Base-by-base conservation (phyloP, 257 asterid genomes). In the Rauvolfia tetraphylla region DNA sequence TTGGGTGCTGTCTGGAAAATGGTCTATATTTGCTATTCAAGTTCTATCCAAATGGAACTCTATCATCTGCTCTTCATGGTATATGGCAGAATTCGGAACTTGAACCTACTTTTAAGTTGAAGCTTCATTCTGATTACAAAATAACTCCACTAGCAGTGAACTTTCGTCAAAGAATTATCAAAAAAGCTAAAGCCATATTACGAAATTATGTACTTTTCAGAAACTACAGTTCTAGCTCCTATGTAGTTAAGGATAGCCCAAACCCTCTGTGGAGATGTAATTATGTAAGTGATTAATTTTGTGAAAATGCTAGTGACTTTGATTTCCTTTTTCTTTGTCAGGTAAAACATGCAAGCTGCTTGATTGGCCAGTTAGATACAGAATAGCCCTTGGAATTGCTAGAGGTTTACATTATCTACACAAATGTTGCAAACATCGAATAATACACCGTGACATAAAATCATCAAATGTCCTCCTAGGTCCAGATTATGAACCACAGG, bases 381-480 rank as follows among this genome's bases (percentile, higher is more conserved):
- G 81, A 83, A 89, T 93, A 31, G 90, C 86, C 22, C 68, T 91
- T 22, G 98, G 97, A 58, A 85, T 90, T 39, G 97, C 96, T 10
- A 83, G 80, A 79, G 97, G 98, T 17, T 78, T 93, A 42, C 93
- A 91, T 75, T 93, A 93, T 74, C 93, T 93, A 67, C 98, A 93
- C 87, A 90, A 93, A 83, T 78, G 95, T 82, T 93, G 98, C 90
- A 90, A 91, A 71, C 96, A 84, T 73, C 87, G 98, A 25, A 93
- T 91, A 5, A 93, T 93, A 49, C 98, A 93, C 79, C 93, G 98
- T 7, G 98, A 93, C 76, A 93, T 91, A 17, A 93, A 91, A 75
- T 95, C 98, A n/a, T 90, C 98, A 0, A 93, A 93, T 74, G 92
- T 93, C 31, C 92, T 93, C 76, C 93, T 93, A 49, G 95, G 91